Evolutionary conservation across 2,329 filamentous ascomycete species (phyloP).

Genomic region (Chaetomium sp.): DNA sequence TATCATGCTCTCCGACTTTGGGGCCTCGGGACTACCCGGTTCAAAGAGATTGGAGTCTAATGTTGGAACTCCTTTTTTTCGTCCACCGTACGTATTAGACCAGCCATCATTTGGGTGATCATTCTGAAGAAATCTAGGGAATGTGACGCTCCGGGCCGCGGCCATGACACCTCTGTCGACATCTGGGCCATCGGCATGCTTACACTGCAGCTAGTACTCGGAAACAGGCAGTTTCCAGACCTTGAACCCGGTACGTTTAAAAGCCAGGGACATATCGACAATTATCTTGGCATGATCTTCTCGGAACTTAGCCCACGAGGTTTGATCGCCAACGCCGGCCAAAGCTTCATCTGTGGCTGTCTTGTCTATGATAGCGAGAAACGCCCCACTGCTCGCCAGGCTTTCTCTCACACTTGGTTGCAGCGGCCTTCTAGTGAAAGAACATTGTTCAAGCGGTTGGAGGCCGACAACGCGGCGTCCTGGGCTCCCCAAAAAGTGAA

Average conservation of each 20-base stretch:
- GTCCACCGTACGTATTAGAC: constrained; percentile 42
- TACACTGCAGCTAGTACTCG: constrained; percentile 29
- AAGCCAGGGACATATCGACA: constrained; percentile 11
- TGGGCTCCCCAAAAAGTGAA: constrained; percentile 20
- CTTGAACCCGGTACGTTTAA: constrained; percentile 12
- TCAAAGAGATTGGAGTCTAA: constrained; percentile 38
- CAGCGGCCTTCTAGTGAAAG: constrained; percentile 11
- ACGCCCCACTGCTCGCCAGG: constrained; percentile 30
- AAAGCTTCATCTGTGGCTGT: constrained; percentile 32
- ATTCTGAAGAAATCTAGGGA: constrained; percentile 32
- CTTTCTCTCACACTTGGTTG: constrained; percentile 35
- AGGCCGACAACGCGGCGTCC: constrained; percentile 6
- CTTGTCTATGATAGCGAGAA: constrained; percentile 27
- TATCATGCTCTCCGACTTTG: constrained; percentile 48
- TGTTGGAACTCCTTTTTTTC: constrained; percentile 42
- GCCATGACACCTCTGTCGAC: constrained; percentile 38
- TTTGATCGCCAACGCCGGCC: constrained; percentile 18
- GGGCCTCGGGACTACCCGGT: constrained; percentile 38
- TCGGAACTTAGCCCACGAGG: constrained; percentile 9
- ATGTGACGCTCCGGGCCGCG: constrained; percentile 22
- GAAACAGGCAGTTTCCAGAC: constrained; percentile 22
- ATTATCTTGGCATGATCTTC: constrained; percentile 11
- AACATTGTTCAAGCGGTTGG: constrained; percentile 13
- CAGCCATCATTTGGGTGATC: rapidly evolving
- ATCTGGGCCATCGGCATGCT: constrained; percentile 49